These are phyloP conservation scores for Coniella lustricola DNA, from an alignment of 2,329 filamentous ascomycete genomes.

Conservation along the genomic window DNA sequence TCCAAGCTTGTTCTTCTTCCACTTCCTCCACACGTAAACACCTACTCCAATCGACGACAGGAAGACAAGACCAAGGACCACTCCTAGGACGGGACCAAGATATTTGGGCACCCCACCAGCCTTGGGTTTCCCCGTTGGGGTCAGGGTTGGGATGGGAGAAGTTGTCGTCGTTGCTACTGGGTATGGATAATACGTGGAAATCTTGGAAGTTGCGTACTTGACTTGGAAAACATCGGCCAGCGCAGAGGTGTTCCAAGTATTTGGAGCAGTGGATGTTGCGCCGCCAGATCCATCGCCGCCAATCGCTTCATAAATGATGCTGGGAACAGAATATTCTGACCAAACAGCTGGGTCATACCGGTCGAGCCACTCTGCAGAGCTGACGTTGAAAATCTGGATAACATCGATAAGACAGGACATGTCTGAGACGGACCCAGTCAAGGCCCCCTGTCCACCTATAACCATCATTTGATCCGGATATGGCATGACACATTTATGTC, in stretches of 20 bases:
- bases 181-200: constrained; percentile 57
- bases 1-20: constrained; percentile 29
- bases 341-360: constrained; percentile 60
- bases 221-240: constrained; percentile 48
- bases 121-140: constrained; percentile 17
- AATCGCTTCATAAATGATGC: constrained; percentile 55
- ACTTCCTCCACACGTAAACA: constrained; percentile 44
- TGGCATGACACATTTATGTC: constrained; percentile 67
- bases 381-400: constrained; percentile 66
- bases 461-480: constrained; percentile 78
- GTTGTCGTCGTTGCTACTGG: constrained; percentile 26
- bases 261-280: constrained; percentile 59
- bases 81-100: constrained; percentile 55
- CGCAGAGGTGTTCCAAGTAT: constrained; percentile 43
- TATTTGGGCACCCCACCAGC: constrained; percentile 43
- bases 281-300: constrained; percentile 60
- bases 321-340: constrained; percentile 62
- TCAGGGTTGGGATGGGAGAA: constrained; percentile 12
- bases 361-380: constrained; percentile 59
- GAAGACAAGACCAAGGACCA: constrained; percentile 52
- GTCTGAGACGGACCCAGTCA: constrained; percentile 16
- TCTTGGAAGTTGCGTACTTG: constrained; percentile 48
- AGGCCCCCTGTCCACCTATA: constrained; percentile 57
- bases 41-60: constrained; percentile 44
- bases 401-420: constrained; percentile 42